Percentiles rank a stretch among this genome's conserved stretches.
Evolutionary conservation across 2,329 filamentous ascomycete species (phyloP).

Genomic region (Coniochaeta sp.): DNA sequence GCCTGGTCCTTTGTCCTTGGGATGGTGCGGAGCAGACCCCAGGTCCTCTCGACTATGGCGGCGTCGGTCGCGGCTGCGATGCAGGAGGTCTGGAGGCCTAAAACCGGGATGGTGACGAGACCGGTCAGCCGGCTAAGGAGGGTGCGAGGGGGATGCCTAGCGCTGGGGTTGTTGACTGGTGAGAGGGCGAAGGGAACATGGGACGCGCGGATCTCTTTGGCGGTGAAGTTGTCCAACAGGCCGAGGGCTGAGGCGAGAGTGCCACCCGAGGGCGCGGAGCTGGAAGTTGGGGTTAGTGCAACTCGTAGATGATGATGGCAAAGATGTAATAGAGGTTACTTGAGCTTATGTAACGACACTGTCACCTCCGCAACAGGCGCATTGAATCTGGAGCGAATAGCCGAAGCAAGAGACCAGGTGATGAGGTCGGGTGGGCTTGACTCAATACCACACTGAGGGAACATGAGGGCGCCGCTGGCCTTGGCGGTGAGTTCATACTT

Average conservation of each 20-base stretch:
- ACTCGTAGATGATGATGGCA: conserved; percentile 6
- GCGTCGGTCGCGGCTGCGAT: conserved; percentile 40
- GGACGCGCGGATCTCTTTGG: conserved; percentile 37
- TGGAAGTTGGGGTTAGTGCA: conserved; percentile 14
- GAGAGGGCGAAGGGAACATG: conserved; percentile 48
- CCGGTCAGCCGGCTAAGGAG: conserved; percentile 41
- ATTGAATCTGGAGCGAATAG: conserved; percentile 40
- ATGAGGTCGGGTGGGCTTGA: conserved; percentile 54
- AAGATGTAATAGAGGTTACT: conserved; percentile 19
- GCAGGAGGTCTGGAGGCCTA: conserved; percentile 50
- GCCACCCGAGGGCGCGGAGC: conserved; percentile 51
- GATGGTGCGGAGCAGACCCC: conserved; percentile 48
- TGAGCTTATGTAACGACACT: conserved; percentile 36
- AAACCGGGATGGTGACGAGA: conserved; percentile 35
- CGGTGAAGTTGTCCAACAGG: conserved; percentile 43
- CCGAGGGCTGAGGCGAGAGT: conserved; percentile 61
- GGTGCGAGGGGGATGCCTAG: conserved; percentile 20
- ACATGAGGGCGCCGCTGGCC: conserved; percentile 46
- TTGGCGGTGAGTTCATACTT: conserved; percentile 49
- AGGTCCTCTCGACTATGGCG: conserved; percentile 51
- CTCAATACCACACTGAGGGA: conserved; percentile 56
- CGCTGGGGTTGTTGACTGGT: conserved; percentile 39
- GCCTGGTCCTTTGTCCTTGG: conserved; percentile 29
- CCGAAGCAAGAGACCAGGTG: conserved; percentile 44
- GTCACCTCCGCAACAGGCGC: conserved; percentile 42